Conservation (phyloP, 306 rosid genomes). For the Rosa rugosa region DNA sequence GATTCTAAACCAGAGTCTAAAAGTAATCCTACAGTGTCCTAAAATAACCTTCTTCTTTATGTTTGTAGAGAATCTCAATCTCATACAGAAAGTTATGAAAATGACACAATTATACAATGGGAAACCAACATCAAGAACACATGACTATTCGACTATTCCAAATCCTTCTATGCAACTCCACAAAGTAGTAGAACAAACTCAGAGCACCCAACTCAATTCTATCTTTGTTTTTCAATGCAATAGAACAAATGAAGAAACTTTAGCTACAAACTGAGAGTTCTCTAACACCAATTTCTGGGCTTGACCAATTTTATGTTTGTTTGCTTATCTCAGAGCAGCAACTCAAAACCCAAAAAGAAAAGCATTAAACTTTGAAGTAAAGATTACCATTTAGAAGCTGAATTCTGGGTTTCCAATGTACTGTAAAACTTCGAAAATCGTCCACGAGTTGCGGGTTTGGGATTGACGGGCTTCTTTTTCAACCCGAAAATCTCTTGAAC, state of each 20-base stretch:
- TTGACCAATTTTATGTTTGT: not conserved
- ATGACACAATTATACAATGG: not conserved
- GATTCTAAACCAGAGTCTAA: not conserved
- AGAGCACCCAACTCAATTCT: not conserved
- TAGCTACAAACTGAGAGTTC: not conserved
- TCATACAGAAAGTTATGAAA: not conserved
- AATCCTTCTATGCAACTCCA: not conserved
- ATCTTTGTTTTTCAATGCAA: not conserved
- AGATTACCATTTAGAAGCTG: conserved; percentile 42
- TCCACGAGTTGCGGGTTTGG: conserved; percentile 58
- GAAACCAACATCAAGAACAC: not conserved
- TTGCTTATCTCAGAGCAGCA: not conserved
- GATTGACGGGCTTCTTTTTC: conserved; percentile 50
- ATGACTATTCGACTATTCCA: not conserved
- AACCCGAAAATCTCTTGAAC: conserved; percentile 85
- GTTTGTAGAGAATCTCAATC: not conserved
- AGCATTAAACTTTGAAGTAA: not conserved
- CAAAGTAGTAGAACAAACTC: not conserved
- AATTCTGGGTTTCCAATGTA: conserved; percentile 43
- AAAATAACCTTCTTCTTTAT: not conserved
- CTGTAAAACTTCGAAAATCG: conserved; percentile 65
- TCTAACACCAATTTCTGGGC: not conserved
- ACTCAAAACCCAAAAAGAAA: not conserved
- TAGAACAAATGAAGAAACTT: not conserved
- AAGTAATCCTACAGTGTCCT: not conserved